phyloP scores from a whole-genome alignment of 1,139 yeast species.

The Waltiozyma sp. region DNA sequence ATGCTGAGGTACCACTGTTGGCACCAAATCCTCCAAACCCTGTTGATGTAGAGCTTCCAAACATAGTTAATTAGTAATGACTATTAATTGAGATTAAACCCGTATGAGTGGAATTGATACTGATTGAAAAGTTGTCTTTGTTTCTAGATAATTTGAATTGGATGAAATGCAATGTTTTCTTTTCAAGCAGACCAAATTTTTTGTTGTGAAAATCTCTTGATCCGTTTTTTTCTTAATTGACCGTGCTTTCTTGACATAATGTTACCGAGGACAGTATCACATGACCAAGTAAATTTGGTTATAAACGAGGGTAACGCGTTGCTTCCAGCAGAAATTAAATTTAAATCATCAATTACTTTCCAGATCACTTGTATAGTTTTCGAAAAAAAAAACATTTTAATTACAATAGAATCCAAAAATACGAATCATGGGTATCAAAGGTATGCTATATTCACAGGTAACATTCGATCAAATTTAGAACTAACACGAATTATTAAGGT shows the following conservation, averaged over 20 bases:
- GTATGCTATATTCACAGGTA: constrained; percentile 6
- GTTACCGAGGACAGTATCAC: background rate
- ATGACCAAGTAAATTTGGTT: background rate
- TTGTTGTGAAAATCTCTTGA: too few relatives aligned
- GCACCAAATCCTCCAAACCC: constrained; percentile 58
- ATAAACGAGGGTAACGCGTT: background rate
- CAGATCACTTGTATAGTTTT: too few relatives aligned
- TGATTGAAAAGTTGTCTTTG: too few relatives aligned
- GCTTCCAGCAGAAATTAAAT: too few relatives aligned
- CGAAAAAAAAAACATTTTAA: too few relatives aligned
- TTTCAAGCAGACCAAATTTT: background rate
- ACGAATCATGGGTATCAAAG: constrained; percentile 18
- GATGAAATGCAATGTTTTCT: too few relatives aligned
- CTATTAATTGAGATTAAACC: constrained; percentile 2
- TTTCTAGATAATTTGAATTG: too few relatives aligned
- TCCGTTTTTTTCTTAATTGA: too few relatives aligned
- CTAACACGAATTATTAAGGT: constrained; percentile 26
- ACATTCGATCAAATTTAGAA: background rate
- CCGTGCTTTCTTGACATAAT: background rate
- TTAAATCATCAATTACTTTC: too few relatives aligned
- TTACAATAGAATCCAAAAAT: background rate
- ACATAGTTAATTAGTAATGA: constrained; percentile 6
- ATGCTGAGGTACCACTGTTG: constrained; percentile 10
- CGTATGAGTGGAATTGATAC: constrained; percentile 1
- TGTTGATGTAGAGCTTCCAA: constrained; percentile 23